These are phyloP conservation scores for Fusarium coicis DNA, from an alignment of 2,329 filamentous ascomycete species.

Conservation along the genomic window DNA sequence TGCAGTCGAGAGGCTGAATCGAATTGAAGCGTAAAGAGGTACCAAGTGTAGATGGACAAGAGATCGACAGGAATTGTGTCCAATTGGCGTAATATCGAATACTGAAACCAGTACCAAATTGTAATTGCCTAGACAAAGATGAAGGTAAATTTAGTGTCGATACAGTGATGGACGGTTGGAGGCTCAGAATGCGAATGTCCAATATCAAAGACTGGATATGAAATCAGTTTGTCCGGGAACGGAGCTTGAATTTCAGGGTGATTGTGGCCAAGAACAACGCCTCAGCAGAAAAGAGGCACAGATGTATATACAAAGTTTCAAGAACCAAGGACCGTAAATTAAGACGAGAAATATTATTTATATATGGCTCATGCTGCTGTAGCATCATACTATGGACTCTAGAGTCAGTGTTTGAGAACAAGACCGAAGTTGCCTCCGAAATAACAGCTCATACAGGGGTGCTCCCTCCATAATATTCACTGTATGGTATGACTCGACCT, in stretches of 20 bases:
- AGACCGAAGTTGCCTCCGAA: slow-evolving; percentile 28
- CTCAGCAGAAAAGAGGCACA: not conserved
- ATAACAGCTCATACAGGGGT: slow-evolving; percentile 19
- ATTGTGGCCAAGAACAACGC: slow-evolving; percentile 3
- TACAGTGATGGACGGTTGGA: not conserved
- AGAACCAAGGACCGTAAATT: not conserved
- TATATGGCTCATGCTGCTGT: not conserved
- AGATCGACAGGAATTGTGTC: not conserved
- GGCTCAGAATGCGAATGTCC: not conserved
- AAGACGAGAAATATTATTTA: not conserved
- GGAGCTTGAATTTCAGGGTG: slow-evolving; percentile 15
- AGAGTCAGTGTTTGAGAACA: slow-evolving; percentile 7
- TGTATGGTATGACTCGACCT: slow-evolving; percentile 37
- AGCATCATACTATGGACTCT: not conserved
- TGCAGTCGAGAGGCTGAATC: not conserved
- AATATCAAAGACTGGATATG: slow-evolving; percentile 4
- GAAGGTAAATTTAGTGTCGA: not conserved
- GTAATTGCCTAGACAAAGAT: not conserved
- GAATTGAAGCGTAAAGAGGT: not conserved
- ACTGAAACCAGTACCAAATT: not conserved
- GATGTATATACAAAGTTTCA: not conserved
- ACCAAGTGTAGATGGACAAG: not conserved
- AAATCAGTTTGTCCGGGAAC: slow-evolving; percentile 15
- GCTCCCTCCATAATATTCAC: not conserved
- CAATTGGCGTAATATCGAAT: not conserved